Evolutionary conservation across 441 rosid species (phyloP), one percentile per base, ranked within the genome.

Genomic region (Caryocar brasiliense): DNA sequence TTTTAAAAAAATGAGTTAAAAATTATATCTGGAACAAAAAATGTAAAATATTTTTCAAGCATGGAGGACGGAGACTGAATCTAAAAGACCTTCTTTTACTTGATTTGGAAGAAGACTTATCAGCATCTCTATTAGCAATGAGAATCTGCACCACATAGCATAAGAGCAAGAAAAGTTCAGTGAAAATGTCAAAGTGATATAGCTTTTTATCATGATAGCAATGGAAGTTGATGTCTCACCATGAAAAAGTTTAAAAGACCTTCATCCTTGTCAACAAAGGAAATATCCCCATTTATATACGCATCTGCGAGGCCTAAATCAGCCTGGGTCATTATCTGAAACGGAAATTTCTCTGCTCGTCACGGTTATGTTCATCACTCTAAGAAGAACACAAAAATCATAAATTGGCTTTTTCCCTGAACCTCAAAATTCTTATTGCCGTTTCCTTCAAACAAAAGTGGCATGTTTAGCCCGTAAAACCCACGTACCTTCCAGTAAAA

Each of bases 221-320:
- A n/a, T 45, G 0, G 8, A 22, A 44, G 13, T 3, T 33, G 7
- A 29, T 20, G 20, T 41, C 65, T 54, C 67, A 91, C 98, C 91
- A 73, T 55, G 26, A 91, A 44, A 18, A 87, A 55, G 56, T 83
- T 78, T 38, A 80, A 44, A 54, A 91, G 95, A 27, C 95, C 95
- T 0, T 62, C 54, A 37, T 81, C 82, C 68, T 77, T 76, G 52
- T 91, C 79, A 0, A 76, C 87, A 27, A 85, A 78, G 36, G 95
- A 85, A 65, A 81, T 73, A 68, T 87, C 91, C 11, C 87, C 98
- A 67, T 76, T 78, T 39, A 87, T 73, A 43, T 73, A 87, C 13
- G 95, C 80, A 74, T 91, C 95, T 12, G 89, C 96, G 0, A 91
- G 74, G 56, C 96, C 98, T 67, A 91, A 50, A 71, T 91, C 96